Base-by-base conservation (phyloP, 2,329 filamentous ascomycete species). In the Penicillium sclerotiorum region DNA sequence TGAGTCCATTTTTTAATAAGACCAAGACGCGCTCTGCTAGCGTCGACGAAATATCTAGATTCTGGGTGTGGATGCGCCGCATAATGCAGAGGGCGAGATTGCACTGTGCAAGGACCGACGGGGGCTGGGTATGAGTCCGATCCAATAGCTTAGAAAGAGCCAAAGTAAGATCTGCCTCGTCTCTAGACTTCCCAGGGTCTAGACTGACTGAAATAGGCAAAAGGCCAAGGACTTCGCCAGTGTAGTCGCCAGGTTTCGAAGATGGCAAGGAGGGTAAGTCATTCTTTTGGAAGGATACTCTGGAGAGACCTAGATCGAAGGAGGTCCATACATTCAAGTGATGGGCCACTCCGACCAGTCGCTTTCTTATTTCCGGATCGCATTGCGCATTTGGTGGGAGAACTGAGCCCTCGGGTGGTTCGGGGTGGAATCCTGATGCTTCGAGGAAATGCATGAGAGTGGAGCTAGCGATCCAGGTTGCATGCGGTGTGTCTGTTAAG, bases 321-420 rank as follows among this genome's bases (percentile, higher is more conserved):
- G 79, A 82, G 11, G 77, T 76, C 80, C 80, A 83, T 4, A 77
- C 75, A 56, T 83, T 82, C 6, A 82, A 68, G 53, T 83, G 80
- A n/a, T 79, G 75, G 0, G 80, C 75, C 1, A 83, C 69, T 23
- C 78, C 73, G 45, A 80, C 58, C 1, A 80, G 56, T 5, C 77
- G 61, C 27, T 71, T 66, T 5, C 69, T 65, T 2, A 69, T 61
- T 11, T 79, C 75, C 11, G 56, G 46, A 23, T 69, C 59, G 13
- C 47, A 47, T 4, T 49, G 39, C 2, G 49, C 30, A 9, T 38
- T 41, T 18, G 38, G 36, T 11, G 56, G 58, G n/a, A 54, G 49
- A 15, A 55, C 45, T 6, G 54, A 57, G 30, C 55, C 46, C 2
- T 32, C 28, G 0, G 56, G 20, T 8, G 58, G 45, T 30, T 64